Evolutionary conservation across 1,139 yeast species (phyloP).

Genomic region (Nakaseomyces delphensis): DNA sequence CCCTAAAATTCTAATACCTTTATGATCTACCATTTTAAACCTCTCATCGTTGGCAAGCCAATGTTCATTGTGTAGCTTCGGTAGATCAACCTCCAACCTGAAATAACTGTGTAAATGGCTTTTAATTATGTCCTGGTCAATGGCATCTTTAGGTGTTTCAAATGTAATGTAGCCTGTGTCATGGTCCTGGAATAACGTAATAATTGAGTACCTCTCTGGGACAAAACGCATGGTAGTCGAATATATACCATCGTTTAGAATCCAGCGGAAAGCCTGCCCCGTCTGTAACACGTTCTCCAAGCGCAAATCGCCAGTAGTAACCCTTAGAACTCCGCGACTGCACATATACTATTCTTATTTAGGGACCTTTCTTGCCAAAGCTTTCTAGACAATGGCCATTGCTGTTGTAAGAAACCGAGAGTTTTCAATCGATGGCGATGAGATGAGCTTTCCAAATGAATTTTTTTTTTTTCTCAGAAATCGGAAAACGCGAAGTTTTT

Average conservation of each 20-base stretch:
- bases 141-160: slow-evolving; percentile 13
- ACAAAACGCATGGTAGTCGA: slow-evolving; percentile 21
- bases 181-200: slow-evolving; percentile 32
- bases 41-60: slow-evolving; percentile 57
- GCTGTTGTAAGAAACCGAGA: no score
- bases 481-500: no score
- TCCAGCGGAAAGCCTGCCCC: slow-evolving; percentile 67
- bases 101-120: slow-evolving; percentile 58
- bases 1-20: slow-evolving; percentile 72
- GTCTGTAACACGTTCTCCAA: slow-evolving; percentile 70
- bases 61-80: slow-evolving; percentile 40
- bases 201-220: slow-evolving; percentile 24
- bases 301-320: slow-evolving; percentile 40
- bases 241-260: slow-evolving; percentile 21
- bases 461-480: no score
- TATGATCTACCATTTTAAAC: slow-evolving; percentile 33
- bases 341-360: not conserved
- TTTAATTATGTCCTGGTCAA: slow-evolving; percentile 11
- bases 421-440: no score
- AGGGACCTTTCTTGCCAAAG: no score
- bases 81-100: slow-evolving; percentile 49
- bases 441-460: no score
- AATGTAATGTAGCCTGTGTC: slow-evolving; percentile 17
- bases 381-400: no score
- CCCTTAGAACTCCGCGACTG: slow-evolving; percentile 9